Conservation (phyloP, 2,329 filamentous ascomycete genomes). For the Setomelanomma holmii region DNA sequence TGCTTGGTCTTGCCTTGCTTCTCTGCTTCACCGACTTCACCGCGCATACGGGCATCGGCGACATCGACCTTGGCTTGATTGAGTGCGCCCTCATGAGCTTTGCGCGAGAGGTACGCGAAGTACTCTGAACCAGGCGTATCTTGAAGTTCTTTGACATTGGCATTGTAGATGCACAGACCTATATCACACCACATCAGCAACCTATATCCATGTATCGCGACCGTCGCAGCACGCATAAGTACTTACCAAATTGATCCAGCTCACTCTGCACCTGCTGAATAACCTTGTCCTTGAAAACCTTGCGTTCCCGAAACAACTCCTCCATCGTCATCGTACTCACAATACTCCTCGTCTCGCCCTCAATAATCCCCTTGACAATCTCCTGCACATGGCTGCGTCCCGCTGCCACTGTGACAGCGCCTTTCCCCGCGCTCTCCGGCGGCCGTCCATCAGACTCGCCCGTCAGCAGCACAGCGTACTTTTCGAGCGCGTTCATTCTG, state of each 20-base stretch:
- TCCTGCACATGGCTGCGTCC: constrained; percentile 75
- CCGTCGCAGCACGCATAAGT: too few relatives aligned
- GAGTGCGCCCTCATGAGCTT: constrained; percentile 83
- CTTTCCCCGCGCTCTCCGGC: constrained; percentile 37
- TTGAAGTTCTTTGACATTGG: constrained; percentile 86
- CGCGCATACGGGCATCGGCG: constrained; percentile 65
- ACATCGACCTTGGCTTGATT: constrained; percentile 76
- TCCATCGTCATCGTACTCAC: constrained; percentile 93
- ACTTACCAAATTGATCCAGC: constrained; percentile 74
- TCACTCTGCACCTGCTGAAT: constrained; percentile 74
- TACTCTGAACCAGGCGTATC: constrained; percentile 84
- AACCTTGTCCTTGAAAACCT: constrained; percentile 76
- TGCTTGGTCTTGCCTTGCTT: constrained; percentile 82
- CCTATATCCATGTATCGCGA: too few relatives aligned
- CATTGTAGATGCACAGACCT: constrained; percentile 59
- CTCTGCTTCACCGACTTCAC: constrained; percentile 78
- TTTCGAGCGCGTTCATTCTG: constrained; percentile 72
- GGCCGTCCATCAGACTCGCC: constrained; percentile 61
- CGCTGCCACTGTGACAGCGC: constrained; percentile 51
- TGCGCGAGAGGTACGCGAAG: constrained; percentile 80
- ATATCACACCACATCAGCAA: neutral
- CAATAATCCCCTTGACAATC: constrained; percentile 89
- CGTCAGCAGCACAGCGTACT: constrained; percentile 82
- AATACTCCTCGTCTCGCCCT: constrained; percentile 83
- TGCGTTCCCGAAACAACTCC: constrained; percentile 81